Percentiles rank a stretch among this genome's conserved stretches.
phyloP scores from a whole-genome alignment of 768 basidiomycete genomes.

The Chalciporus chontae region DNA sequence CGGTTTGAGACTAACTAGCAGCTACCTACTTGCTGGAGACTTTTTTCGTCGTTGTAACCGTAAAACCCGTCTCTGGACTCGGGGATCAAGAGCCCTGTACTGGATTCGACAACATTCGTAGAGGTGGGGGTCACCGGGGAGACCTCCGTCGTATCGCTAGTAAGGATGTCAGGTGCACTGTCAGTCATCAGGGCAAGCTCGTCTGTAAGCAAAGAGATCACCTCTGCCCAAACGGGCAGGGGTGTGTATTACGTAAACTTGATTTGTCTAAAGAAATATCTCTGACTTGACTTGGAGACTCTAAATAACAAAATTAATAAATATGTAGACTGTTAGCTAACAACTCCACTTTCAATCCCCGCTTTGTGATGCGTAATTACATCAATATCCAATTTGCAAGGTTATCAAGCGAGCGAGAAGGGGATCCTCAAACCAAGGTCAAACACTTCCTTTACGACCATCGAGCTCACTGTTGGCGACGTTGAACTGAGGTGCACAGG shows the following conservation, averaged over 20 bases:
- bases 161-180: neutral
- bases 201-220: neutral
- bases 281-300: too few relatives aligned
- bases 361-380: neutral
- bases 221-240: neutral
- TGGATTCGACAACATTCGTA: slow-evolving; percentile 12
- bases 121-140: neutral
- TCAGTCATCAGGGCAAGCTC: slow-evolving; percentile 10
- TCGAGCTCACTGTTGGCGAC: slow-evolving; percentile 23
- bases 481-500: slow-evolving; percentile 12
- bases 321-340: too few relatives aligned
- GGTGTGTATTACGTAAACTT: neutral
- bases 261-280: too few relatives aligned
- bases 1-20: neutral
- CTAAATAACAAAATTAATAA: too few relatives aligned
- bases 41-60: slow-evolving; percentile 77
- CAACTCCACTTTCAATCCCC: neutral
- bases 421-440: slow-evolving; percentile 21
- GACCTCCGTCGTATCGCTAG: neutral
- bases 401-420: slow-evolving; percentile 21
- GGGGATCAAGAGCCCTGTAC: slow-evolving; percentile 35
- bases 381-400: slow-evolving; percentile 4
- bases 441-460: slow-evolving; percentile 33
- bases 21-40: slow-evolving; percentile 61
- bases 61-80: slow-evolving; percentile 72